These are phyloP conservation scores for Bretziella fagacearum DNA, from an alignment of 2,329 filamentous ascomycete genomes.

Conservation along the genomic window DNA sequence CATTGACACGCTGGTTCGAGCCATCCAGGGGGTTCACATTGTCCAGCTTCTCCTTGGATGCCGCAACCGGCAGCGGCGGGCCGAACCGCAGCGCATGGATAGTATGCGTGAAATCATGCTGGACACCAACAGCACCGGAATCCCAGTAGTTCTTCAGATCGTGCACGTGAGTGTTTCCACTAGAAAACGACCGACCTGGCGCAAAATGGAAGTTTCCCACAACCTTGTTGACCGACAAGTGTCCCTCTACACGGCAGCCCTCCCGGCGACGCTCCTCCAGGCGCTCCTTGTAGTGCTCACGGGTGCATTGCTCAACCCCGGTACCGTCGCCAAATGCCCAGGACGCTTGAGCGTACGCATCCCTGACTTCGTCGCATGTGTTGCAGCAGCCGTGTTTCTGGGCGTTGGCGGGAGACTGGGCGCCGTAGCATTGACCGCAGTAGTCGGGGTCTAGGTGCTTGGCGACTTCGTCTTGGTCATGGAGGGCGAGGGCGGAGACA, in stretches of 20 bases:
- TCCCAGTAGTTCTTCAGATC: constrained; percentile 93
- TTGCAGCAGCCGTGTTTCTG: constrained; percentile 84
- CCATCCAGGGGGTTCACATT: constrained; percentile 55
- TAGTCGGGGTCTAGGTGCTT: constrained; percentile 77
- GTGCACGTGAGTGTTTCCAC: constrained; percentile 92
- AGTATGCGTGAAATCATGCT: constrained; percentile 75
- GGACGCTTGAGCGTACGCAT: constrained; percentile 73
- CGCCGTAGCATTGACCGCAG: constrained; percentile 88
- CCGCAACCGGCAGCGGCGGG: constrained; percentile 64
- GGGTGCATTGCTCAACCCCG: constrained; percentile 83
- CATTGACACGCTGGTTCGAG: constrained; percentile 57
- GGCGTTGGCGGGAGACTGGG: constrained; percentile 51
- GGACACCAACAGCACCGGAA: constrained; percentile 40
- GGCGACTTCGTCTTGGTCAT: constrained; percentile 40
- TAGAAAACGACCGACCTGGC: constrained; percentile 88
- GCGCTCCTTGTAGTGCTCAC: constrained; percentile 83
- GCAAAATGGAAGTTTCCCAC: constrained; percentile 98
- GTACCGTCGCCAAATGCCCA: constrained; percentile 94
- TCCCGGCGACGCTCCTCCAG: constrained; percentile 77
- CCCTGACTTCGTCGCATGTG: constrained; percentile 89
- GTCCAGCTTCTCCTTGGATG: constrained; percentile 41
- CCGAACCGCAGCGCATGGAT: constrained; percentile 88
- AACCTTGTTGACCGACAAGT: constrained; percentile 92
- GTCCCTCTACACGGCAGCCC: constrained; percentile 86
- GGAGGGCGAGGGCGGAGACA: constrained; percentile 37